Evolutionary conservation across 352 stramenopile genomes (phyloP), one percentile per base, ranked within the genome.

Genomic region (Peronosclerospora sorghi): DNA sequence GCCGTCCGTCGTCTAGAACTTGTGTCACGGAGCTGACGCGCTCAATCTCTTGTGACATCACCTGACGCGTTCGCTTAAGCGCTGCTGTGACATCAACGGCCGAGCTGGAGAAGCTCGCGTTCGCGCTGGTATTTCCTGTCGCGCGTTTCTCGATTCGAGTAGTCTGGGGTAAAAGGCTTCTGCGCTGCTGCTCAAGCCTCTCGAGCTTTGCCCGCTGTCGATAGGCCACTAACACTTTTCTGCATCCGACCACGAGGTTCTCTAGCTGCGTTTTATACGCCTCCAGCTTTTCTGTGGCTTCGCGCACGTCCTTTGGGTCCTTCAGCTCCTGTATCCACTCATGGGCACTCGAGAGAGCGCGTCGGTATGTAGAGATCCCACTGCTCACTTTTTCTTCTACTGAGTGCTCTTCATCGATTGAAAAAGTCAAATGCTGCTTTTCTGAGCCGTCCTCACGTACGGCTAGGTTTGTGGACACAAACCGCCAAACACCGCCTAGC

Each of bases 1-100:
- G 20, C 1, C 72, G 62, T 0, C 73, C 77, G 29, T 85, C 64
- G 47, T 86, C 74, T 29, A 88, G 56, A 19, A 88, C 62, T 53
- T 78, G 69, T 12, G 56, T 74, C 30, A 83, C 74, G 1, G 65
- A 76, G 27, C 63, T 65, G 18, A 86, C 71, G 14, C 77, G 67
- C 35, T 84, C 64, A 5, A 89, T 72, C 38, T 89, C 72, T 46
- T 86, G 64, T 8, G 71, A 64, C 77, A 89, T 80, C 12, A 76
- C 61, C 27, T 80, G 62, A 17, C 58, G 62, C 19, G 77, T 86
- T 18, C 77, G 73, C 43, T 74, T 79, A 14, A 89, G 62, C 24
- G 72, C 42, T 5, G 70, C 73, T 2, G 67, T 88, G 30, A 85
- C 51, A 32, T 86, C 73, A 19, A 78, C 51, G 0, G 66, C 56